Evolutionary conservation across 2,329 filamentous ascomycete genomes (phyloP).

Genomic region (Trichoderma lentiforme): DNA sequence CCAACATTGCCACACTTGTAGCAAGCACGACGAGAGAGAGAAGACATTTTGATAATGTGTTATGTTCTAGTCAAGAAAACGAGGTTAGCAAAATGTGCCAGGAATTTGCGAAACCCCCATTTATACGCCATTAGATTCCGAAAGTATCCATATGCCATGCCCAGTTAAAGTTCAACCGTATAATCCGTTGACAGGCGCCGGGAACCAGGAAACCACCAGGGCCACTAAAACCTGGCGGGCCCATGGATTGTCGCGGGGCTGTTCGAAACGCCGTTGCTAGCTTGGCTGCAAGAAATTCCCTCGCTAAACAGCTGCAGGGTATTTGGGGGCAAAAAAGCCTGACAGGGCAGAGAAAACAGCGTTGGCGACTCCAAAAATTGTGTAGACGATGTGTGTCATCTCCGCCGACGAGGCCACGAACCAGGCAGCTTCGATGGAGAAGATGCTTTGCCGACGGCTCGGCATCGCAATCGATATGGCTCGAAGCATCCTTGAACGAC

Average conservation of each 20-base stretch:
- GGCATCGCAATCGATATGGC: not conserved
- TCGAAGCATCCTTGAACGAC: not conserved
- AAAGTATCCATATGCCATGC: not conserved
- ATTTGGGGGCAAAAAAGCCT: not conserved
- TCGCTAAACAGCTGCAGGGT: conserved; percentile 3
- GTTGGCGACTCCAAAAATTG: no score
- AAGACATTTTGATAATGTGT: conserved; percentile 61
- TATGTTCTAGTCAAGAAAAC: conserved; percentile 35
- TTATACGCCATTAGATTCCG: not conserved
- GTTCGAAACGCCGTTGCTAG: not conserved
- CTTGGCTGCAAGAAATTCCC: conserved; percentile 11
- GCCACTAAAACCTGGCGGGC: conserved; percentile 8
- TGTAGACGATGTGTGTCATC: not conserved
- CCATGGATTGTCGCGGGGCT: conserved; percentile 13
- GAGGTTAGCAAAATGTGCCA: conserved; percentile 37
- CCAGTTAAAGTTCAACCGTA: conserved; percentile 4
- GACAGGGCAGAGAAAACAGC: not conserved
- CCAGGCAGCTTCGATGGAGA: not conserved
- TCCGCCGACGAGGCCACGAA: no score
- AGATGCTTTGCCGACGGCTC: not conserved
- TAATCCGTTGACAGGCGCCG: not conserved
- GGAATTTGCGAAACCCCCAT: not conserved
- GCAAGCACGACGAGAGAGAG: conserved; percentile 77
- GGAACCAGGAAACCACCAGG: not conserved
- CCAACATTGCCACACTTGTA: conserved; percentile 82